Base-by-base conservation (phyloP, 129 eudicot species). In the Artemisia argyi region DNA sequence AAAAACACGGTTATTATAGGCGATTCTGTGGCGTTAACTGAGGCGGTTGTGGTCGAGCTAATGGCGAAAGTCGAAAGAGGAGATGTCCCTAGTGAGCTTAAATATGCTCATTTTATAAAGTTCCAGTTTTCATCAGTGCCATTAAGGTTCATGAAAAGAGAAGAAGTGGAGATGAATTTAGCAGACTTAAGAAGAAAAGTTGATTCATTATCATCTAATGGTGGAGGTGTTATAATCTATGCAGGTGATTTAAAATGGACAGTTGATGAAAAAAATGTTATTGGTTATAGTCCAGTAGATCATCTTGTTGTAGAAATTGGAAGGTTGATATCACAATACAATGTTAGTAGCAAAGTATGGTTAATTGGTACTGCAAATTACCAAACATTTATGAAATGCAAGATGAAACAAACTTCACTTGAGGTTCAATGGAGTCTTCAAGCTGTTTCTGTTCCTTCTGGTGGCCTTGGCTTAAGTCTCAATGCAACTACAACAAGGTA, bases 231-330 rank as follows among this genome's bases (percentile, higher is more conserved):
- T 17, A 85, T 91, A 32, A 80, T 91, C 50, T 88, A 87, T 71
- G 84, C 89, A 47, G 97, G 97, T 57, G 95, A 91, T 44, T 52
- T 91, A 73, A 91, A 91, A 76, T 91, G 97, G 97, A 81, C 91
- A 17, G 91, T 87, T 28, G 96, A 86, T 78, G 80, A 81, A 24
- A 69, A 54, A 49, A 69, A 50, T 7, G 73, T 19, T 18, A 16
- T 16, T 69, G 74, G 57, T 62, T 91, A 91, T 63, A 87, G 76
- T 53, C 89, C 97, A 48, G 89, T 91, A 52, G 89, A 91, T 83
- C 91, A 87, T 75, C 76, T 91, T 61, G 87, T 88, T 68, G 76
- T 65, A 17, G 97, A 88, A 74, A 88, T 91, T 65, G 97, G 97
- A 46, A 91, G 85, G 80, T 64, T 91, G 81, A 30, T 91, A 17